Evolutionary conservation across 2,329 filamentous ascomycete species (phyloP).

Genomic region (Colletotrichum scovillei): DNA sequence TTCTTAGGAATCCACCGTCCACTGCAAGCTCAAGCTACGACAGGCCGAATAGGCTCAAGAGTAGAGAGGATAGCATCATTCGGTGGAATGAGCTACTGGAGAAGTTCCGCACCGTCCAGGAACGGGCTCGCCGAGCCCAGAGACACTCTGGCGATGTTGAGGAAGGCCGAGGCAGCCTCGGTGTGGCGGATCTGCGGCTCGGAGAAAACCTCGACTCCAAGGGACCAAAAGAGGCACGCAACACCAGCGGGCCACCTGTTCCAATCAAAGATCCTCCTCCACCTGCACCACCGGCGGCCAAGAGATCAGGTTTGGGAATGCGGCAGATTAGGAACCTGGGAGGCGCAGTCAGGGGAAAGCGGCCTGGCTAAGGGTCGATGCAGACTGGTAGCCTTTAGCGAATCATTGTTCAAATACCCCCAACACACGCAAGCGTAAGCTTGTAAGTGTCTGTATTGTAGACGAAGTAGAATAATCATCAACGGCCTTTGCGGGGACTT

Average conservation of each 20-base stretch:
- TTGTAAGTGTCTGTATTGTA: slow-evolving; percentile 18
- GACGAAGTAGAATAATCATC: slow-evolving; percentile 35
- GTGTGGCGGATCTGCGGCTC: slow-evolving; percentile 54
- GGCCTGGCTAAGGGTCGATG: slow-evolving; percentile 45
- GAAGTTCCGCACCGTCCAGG: slow-evolving; percentile 93
- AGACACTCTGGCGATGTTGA: slow-evolving; percentile 66
- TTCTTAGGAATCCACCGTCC: slow-evolving; percentile 49
- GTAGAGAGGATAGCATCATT: slow-evolving; percentile 84
- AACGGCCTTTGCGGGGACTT: slow-evolving; percentile 60
- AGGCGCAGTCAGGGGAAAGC: slow-evolving; percentile 75
- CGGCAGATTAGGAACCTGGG: slow-evolving; percentile 77
- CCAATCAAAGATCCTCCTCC: slow-evolving; percentile 62
- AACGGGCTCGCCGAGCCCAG: slow-evolving; percentile 80
- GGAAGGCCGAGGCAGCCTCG: slow-evolving; percentile 55
- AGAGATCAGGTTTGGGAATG: slow-evolving; percentile 70
- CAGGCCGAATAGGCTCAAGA: slow-evolving; percentile 81
- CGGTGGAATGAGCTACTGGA: slow-evolving; percentile 94
- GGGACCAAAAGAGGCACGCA: slow-evolving; percentile 54
- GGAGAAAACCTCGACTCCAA: slow-evolving; percentile 54
- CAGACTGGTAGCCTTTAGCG: slow-evolving; percentile 38
- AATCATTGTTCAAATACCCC: slow-evolving; percentile 20
- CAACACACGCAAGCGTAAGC: background rate
- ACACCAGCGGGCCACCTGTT: slow-evolving; percentile 48
- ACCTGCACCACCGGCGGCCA: slow-evolving; percentile 56
- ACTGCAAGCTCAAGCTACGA: slow-evolving; percentile 71